These are phyloP conservation scores for Clonostachys rosea DNA, from an alignment of 2,329 filamentous ascomycete species.

Conservation along the genomic window DNA sequence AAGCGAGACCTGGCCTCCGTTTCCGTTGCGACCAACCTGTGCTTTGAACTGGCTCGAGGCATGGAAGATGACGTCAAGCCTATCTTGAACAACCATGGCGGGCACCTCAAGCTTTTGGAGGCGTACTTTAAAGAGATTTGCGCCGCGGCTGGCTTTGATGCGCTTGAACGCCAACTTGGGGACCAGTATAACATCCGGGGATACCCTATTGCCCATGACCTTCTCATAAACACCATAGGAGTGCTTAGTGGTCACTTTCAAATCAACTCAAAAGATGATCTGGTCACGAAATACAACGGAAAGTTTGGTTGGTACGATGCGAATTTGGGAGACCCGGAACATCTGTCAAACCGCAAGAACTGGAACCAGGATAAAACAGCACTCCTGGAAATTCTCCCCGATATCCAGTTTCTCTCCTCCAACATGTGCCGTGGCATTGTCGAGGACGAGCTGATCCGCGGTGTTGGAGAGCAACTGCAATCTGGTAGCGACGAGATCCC, in stretches of 20 bases:
- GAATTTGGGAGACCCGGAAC: neutral
- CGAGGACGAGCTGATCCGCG: neutral
- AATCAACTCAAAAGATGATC: neutral
- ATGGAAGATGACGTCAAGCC: slow-evolving; percentile 40
- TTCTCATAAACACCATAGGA: neutral
- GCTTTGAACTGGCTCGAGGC: slow-evolving; percentile 10
- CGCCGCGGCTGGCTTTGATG: slow-evolving; percentile 1
- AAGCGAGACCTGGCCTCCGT: slow-evolving; percentile 10
- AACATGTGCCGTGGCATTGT: neutral
- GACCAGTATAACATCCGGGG: neutral
- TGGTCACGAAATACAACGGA: neutral
- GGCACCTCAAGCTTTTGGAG: neutral
- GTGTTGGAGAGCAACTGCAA: neutral
- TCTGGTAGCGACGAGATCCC: neutral
- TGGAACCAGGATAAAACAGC: neutral
- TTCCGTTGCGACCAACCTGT: slow-evolving; percentile 9
- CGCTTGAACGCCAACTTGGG: no score
- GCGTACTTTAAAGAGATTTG: no score
- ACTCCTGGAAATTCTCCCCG: neutral
- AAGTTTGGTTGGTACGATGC: neutral
- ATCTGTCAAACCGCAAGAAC: neutral
- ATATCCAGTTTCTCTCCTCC: neutral
- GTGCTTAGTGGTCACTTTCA: neutral
- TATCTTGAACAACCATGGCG: slow-evolving; percentile 1
- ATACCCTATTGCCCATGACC: neutral